Evolutionary conservation across 306 rosid genomes (phyloP).

Genomic region (Canavalia ensiformis): DNA sequence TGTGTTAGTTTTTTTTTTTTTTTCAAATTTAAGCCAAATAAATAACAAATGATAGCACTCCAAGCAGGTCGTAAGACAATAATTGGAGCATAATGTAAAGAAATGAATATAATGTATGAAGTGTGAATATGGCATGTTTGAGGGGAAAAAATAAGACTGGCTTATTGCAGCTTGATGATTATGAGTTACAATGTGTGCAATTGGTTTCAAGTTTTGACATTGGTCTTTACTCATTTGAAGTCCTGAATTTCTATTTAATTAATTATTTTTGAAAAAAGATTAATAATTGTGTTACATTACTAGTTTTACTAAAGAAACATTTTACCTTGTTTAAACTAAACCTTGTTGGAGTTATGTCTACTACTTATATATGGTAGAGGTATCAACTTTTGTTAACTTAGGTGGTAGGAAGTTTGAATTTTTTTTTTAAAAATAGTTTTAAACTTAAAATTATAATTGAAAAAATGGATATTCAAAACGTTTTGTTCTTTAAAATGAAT

Average conservation of each 20-base stretch:
- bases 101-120: neutral
- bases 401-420: no score
- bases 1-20: neutral
- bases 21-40: conserved; percentile 20
- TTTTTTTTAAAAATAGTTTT: no score
- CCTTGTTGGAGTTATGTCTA: no score
- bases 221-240: neutral
- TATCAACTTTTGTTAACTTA: no score
- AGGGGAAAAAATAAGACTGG: neutral
- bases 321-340: no score
- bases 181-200: neutral
- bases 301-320: no score
- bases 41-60: conserved; percentile 26
- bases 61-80: conserved; percentile 59
- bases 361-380: no score
- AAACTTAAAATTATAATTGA: no score
- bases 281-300: no score
- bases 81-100: conserved; percentile 50
- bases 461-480: no score
- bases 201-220: neutral
- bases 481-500: no score
- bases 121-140: conserved; percentile 38
- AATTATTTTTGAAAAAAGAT: no score
- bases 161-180: neutral
- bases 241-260: neutral